These are phyloP conservation scores for Camelina hispida DNA, from an alignment of 345 rosid genomes.

Conservation along the genomic window DNA sequence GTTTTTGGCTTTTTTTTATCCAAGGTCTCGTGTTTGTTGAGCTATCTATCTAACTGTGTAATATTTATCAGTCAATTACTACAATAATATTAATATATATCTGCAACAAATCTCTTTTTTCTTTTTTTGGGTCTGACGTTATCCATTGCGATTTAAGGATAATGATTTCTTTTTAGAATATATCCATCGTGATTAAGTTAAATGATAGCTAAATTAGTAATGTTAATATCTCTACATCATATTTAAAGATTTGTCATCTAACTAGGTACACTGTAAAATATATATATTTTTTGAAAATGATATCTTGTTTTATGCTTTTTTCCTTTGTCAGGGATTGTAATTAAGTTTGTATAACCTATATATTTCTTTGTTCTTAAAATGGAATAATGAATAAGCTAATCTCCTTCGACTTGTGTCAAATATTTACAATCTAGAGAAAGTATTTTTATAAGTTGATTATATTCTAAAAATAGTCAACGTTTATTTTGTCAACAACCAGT, in stretches of 20 bases:
- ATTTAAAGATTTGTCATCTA: neutral
- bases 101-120: neutral
- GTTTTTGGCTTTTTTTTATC: neutral
- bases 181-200: neutral
- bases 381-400: no score
- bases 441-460: neutral
- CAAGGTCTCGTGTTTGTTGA: neutral
- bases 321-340: no score
- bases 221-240: neutral
- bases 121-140: neutral
- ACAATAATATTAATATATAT: neutral
- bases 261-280: neutral
- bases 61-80: neutral
- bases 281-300: no score
- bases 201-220: neutral
- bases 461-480: neutral
- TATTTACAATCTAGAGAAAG: no score
- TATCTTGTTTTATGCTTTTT: neutral
- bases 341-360: no score
- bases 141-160: slow-evolving; percentile 2
- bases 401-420: no score
- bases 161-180: neutral
- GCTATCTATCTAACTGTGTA: neutral
- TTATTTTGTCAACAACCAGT: neutral
- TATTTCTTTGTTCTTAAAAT: no score